phyloP scores from a whole-genome alignment of 2,329 filamentous ascomycete genomes.

The Pyrenophora teres region DNA sequence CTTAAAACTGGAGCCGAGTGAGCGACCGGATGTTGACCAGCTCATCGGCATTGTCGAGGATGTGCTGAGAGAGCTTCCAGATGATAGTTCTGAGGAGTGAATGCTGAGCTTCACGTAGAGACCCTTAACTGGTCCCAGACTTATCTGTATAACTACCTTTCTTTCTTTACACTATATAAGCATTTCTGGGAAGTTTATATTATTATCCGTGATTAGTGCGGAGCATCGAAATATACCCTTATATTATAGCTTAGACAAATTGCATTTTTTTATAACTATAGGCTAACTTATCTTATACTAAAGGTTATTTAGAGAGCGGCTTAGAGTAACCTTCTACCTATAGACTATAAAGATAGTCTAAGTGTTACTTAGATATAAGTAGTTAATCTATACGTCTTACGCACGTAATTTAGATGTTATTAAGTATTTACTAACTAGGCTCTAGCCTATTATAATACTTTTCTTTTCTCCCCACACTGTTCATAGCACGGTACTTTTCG shows the following conservation, averaged over 20 bases:
- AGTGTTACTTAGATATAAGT: no score
- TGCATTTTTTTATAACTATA: not conserved
- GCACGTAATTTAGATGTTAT: no score
- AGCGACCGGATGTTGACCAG: constrained; percentile 85
- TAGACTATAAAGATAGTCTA: no score
- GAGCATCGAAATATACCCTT: constrained; percentile 8
- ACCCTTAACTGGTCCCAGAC: not conserved
- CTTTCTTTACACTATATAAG: not conserved
- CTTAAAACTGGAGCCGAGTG: constrained; percentile 81
- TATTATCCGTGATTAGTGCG: not conserved
- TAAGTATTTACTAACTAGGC: no score
- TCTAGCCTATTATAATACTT: no score
- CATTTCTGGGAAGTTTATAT: not conserved
- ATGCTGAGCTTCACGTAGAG: not conserved
- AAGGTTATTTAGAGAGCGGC: no score
- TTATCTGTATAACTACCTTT: not conserved
- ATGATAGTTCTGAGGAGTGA: constrained; percentile 55
- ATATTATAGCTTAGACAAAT: not conserved
- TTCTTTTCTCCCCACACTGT: no score
- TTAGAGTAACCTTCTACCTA: no score
- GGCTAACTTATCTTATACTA: no score
- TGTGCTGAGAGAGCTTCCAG: constrained; percentile 69
- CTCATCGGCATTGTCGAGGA: constrained; percentile 78
- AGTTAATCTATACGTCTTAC: no score
- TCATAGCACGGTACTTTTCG: no score